Base-by-base conservation (phyloP, 148 eudicot species). In the Oxyria digyna region DNA sequence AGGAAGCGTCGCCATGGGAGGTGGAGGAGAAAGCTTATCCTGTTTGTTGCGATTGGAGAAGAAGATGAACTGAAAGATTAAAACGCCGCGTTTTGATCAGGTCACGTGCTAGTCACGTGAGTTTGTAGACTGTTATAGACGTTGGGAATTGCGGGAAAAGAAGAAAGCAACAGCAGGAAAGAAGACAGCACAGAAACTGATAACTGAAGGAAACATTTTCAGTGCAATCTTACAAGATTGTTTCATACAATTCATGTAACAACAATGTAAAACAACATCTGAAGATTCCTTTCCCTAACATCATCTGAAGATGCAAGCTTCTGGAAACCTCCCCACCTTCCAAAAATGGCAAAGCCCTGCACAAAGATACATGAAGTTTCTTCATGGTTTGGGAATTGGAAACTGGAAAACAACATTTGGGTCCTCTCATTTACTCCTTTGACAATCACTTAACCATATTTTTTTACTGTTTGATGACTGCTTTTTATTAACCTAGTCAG, bases 1-100 rank as follows among this genome's bases (percentile, higher is more conserved):
- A 65, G 85, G 88, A 38, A 87, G 84, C 26, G 86, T 69, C 21
- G 91, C 85, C 20, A 85, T 18, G 68, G 85, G 10, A 29, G 8
- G 65, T 5, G 46, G 20, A 62, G 23, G 85, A 84, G 70, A 87
- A 29, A 18, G 69, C 45, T 66, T 37, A 37, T 41, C 65, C 65
- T 35, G 37, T 59, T 52, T 26, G 35, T 29, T 4, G 18, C 5
- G 17, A 59, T 29, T 29, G 37, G 38, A 59, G 31, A 29, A 27
- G 35, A 59, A 4, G 63, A 0, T 21, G 3, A 24, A 52, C 23
- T 23, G 62, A 52, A 24, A 26, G 31, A 24, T 9, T 8, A 10
- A 52, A 52, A 59, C 65, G 65, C 62, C 7, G 62, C 62, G 62
- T 55, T 26, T 55, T 11, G 24, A 18, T 45, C 15, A 24, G 27